Conservation (phyloP, 768 basidiomycete genomes). For the Leccinum barrowsii region DNA sequence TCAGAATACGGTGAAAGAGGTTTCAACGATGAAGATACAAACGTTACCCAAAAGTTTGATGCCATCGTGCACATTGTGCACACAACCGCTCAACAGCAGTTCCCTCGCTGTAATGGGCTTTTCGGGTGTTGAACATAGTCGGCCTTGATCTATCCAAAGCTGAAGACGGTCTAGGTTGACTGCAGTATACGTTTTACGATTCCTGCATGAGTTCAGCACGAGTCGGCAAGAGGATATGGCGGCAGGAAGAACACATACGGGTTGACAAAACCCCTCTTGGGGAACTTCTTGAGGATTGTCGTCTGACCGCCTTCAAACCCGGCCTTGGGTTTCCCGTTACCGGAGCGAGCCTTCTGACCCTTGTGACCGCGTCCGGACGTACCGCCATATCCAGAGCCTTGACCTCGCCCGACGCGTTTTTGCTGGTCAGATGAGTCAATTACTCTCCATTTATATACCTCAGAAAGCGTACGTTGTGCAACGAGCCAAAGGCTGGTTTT, state of each 20-base stretch:
- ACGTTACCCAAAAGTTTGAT: constrained; percentile 89
- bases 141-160: constrained; percentile 84
- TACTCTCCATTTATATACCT: neutral
- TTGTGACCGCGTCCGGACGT: constrained; percentile 94
- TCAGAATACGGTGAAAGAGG: neutral
- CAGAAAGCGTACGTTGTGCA: constrained; percentile 54
- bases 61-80: constrained; percentile 87
- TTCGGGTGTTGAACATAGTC: constrained; percentile 71
- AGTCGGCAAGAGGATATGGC: neutral
- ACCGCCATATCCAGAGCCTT: constrained; percentile 86
- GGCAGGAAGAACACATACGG: constrained; percentile 50
- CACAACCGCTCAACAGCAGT: constrained; percentile 78
- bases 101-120: constrained; percentile 87
- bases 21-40: constrained; percentile 23
- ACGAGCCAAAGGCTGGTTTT: constrained; percentile 64
- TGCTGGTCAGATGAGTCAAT: constrained; percentile 45
- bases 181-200: constrained; percentile 71
- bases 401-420: constrained; percentile 94
- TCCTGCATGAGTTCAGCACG: constrained; percentile 43
- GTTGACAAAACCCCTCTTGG: constrained; percentile 93
- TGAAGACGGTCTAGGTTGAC: constrained; percentile 88
- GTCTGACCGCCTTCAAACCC: constrained; percentile 98
- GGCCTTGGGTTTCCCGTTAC: constrained; percentile 73
- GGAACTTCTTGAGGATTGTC: constrained; percentile 83
- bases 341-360: constrained; percentile 91